These are phyloP conservation scores for Xylaria sp. DNA, from an alignment of 2,329 filamentous ascomycete genomes.

Conservation along the genomic window DNA sequence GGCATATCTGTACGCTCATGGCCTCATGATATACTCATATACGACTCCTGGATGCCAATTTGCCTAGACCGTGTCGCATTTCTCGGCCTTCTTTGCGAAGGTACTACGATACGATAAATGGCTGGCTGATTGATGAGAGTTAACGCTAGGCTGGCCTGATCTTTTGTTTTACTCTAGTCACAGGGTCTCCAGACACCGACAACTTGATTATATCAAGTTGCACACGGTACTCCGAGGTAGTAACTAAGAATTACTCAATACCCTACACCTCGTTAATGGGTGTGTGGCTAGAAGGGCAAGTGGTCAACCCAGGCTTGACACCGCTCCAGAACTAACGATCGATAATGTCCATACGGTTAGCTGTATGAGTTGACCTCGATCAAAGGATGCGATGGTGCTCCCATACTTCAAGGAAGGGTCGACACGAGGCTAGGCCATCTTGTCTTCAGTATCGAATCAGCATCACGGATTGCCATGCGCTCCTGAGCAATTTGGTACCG, in stretches of 20 bases:
- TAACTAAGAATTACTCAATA: background rate
- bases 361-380: too few relatives aligned
- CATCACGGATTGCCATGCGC: background rate
- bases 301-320: too few relatives aligned
- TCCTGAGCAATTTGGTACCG: background rate
- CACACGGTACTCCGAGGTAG: background rate
- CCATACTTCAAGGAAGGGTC: background rate
- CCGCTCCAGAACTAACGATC: too few relatives aligned
- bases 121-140: background rate
- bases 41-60: background rate
- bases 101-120: background rate
- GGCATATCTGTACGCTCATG: background rate
- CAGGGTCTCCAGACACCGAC: background rate
- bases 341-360: too few relatives aligned
- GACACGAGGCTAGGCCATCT: background rate
- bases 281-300: background rate
- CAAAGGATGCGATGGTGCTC: background rate
- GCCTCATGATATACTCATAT: background rate
- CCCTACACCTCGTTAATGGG: background rate
- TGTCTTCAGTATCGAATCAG: background rate
- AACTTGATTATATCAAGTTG: too few relatives aligned
- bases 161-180: background rate
- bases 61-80: too few relatives aligned
- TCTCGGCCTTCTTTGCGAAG: background rate
- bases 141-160: background rate